Percentiles rank a stretch among this genome's conserved stretches.
phyloP scores from a whole-genome alignment of 306 rosid species.

The Arachis stenosperma region DNA sequence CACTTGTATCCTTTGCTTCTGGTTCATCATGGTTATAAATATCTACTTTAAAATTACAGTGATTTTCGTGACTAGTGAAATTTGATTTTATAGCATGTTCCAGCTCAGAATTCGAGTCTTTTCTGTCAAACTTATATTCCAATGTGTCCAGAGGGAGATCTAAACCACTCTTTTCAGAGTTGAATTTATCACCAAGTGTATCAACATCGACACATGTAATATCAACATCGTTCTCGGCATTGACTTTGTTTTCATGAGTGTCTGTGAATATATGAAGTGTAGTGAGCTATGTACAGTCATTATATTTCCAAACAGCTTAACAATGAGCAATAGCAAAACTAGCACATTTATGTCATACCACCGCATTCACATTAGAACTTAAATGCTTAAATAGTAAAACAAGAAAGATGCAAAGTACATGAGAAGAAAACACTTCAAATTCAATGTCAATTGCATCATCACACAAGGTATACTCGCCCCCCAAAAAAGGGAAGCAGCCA shows the following conservation, averaged over 20 bases:
- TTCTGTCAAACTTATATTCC: constrained; percentile 41
- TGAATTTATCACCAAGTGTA: constrained; percentile 41
- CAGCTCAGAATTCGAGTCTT: constrained; percentile 40
- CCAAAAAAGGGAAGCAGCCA: not conserved
- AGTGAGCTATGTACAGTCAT: constrained; percentile 12
- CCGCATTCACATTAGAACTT: constrained; percentile 6
- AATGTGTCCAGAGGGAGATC: constrained; percentile 34
- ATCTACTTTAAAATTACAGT: constrained; percentile 36
- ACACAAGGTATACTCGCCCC: constrained; percentile 2
- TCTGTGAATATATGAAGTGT: constrained; percentile 42
- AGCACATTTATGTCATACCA: constrained; percentile 5
- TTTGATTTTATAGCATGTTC: constrained; percentile 40
- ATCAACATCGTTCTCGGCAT: constrained; percentile 43
- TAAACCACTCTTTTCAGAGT: constrained; percentile 45
- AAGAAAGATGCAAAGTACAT: constrained; percentile 7
- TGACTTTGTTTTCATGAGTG: constrained; percentile 43
- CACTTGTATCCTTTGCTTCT: constrained; percentile 45
- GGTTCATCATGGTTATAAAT: constrained; percentile 34
- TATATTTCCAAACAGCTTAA: constrained; percentile 24
- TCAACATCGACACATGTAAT: constrained; percentile 51
- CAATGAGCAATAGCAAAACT: constrained; percentile 21
- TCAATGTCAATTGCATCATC: not conserved
- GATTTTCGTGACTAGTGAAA: constrained; percentile 44
- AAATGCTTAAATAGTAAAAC: constrained; percentile 6
- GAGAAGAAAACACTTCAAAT: constrained; percentile 20